These are phyloP conservation scores for Ustilago sp. DNA, from an alignment of 1,284 basidiomycete genomes.

Conservation along the genomic window DNA sequence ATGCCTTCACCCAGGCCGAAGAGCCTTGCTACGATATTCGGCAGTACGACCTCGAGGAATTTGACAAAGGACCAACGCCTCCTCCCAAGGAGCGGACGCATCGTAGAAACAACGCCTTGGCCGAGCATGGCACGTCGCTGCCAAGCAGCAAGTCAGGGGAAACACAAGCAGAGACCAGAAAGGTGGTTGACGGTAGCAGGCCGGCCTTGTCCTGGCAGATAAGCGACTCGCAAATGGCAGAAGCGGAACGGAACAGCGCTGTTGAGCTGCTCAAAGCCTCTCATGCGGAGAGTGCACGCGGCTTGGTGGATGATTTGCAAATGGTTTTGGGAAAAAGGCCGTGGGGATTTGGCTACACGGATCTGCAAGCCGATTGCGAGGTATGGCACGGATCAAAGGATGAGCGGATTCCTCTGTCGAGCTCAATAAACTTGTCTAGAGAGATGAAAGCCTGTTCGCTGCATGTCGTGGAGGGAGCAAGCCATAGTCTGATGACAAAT, in stretches of 20 bases:
- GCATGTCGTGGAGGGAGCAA: constrained; percentile 84
- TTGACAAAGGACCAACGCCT: constrained; percentile 1
- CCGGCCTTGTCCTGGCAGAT: not conserved
- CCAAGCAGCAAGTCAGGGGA: not conserved
- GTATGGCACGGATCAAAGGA: constrained; percentile 95
- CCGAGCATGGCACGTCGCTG: not conserved
- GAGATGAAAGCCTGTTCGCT: constrained; percentile 84
- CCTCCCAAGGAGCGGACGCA: constrained; percentile 1
- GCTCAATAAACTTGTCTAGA: constrained; percentile 87
- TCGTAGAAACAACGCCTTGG: not conserved
- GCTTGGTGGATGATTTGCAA: constrained; percentile 88
- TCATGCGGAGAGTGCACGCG: constrained; percentile 90
- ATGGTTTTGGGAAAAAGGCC: constrained; percentile 86
- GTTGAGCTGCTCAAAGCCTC: constrained; percentile 90
- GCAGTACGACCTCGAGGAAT: not conserved
- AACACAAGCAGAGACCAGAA: not conserved
- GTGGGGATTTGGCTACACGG: constrained; percentile 75
- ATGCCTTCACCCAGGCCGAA: constrained; percentile 2
- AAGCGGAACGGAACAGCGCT: constrained; percentile 65
- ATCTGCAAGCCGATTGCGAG: constrained; percentile 81
- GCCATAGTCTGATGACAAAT: constrained; percentile 90
- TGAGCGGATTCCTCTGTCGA: constrained; percentile 87
- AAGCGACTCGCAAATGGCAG: constrained; percentile 1
- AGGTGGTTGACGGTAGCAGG: constrained; percentile 10
- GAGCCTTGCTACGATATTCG: not conserved